These are phyloP conservation scores for Amborella trichopoda DNA, from an alignment of 164 flowering plant genomes.

Conservation along the genomic window DNA sequence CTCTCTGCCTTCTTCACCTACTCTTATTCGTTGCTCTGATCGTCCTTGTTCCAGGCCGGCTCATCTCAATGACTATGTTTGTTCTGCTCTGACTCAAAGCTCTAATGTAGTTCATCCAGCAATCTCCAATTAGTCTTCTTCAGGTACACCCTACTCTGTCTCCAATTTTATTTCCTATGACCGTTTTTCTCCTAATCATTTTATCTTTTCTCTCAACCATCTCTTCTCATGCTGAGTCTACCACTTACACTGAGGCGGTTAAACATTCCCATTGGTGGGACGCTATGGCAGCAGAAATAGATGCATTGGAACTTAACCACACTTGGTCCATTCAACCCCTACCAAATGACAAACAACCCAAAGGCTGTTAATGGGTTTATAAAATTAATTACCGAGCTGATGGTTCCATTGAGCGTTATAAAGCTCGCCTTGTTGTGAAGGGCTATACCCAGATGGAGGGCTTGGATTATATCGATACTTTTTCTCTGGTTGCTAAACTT, in stretches of 20 bases:
- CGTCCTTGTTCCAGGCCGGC: background rate
- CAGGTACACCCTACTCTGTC: background rate
- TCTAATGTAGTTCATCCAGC: background rate
- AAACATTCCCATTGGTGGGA: background rate
- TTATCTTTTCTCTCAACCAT: background rate
- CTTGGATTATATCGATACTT: background rate
- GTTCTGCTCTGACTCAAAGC: background rate
- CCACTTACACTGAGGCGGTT: no score
- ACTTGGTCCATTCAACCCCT: background rate
- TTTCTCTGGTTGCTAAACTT: background rate
- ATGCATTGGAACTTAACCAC: background rate
- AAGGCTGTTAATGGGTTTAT: slow-evolving; percentile 1
- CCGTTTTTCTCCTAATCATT: background rate
- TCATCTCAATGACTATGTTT: background rate
- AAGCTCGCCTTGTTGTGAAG: no score
- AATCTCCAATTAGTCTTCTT: background rate
- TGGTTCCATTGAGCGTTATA: no score
- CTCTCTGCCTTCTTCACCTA: no score
- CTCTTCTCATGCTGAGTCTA: background rate
- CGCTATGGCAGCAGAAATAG: slow-evolving; percentile 1
- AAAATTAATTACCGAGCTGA: background rate
- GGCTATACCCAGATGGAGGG: no score
- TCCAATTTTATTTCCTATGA: background rate
- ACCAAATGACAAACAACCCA: background rate
- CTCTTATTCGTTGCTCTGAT: background rate